phyloP scores from a whole-genome alignment of 2,329 filamentous ascomycete genomes.

The Ophiobolus disseminans region DNA sequence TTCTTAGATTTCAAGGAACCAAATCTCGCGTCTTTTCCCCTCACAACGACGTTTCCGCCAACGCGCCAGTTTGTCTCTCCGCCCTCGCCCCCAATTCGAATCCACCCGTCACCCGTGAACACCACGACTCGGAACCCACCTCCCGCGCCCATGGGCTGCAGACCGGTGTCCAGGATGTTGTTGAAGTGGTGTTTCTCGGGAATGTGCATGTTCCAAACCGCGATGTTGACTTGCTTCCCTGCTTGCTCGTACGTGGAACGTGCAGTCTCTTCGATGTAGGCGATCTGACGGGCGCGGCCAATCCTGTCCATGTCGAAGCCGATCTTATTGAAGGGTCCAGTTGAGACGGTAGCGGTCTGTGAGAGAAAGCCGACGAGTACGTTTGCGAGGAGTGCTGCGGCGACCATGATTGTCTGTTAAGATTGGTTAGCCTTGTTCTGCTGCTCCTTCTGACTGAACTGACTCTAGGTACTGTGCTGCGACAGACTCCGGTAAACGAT shows the following conservation, averaged over 20 bases:
- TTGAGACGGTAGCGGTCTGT: too few relatives aligned
- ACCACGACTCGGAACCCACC: slow-evolving; percentile 8
- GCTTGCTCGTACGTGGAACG: not conserved
- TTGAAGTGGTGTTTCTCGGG: slow-evolving; percentile 11
- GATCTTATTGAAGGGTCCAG: slow-evolving; percentile 12
- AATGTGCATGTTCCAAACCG: slow-evolving; percentile 16
- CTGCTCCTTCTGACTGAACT: too few relatives aligned
- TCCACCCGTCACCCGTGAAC: slow-evolving; percentile 2
- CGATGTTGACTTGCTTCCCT: slow-evolving; percentile 3
- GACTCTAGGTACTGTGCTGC: too few relatives aligned
- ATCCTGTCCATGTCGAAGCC: slow-evolving; percentile 12
- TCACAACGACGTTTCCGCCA: not conserved
- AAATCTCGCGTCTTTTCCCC: not conserved
- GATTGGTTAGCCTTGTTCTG: too few relatives aligned
- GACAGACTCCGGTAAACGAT: too few relatives aligned
- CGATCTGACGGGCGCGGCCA: slow-evolving; percentile 4
- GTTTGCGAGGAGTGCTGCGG: too few relatives aligned
- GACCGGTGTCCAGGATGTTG: slow-evolving; percentile 5
- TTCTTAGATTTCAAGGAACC: too few relatives aligned
- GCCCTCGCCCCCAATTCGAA: slow-evolving; percentile 1
- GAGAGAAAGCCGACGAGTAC: too few relatives aligned
- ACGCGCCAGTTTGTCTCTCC: not conserved
- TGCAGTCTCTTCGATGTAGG: slow-evolving; percentile 6
- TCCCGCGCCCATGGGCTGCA: slow-evolving; percentile 7
- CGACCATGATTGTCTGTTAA: too few relatives aligned